Evolutionary conservation across 192 early-diverging fungal species (phyloP), one percentile per base, ranked within the genome.

Genomic region (Linnemannia elongata): DNA sequence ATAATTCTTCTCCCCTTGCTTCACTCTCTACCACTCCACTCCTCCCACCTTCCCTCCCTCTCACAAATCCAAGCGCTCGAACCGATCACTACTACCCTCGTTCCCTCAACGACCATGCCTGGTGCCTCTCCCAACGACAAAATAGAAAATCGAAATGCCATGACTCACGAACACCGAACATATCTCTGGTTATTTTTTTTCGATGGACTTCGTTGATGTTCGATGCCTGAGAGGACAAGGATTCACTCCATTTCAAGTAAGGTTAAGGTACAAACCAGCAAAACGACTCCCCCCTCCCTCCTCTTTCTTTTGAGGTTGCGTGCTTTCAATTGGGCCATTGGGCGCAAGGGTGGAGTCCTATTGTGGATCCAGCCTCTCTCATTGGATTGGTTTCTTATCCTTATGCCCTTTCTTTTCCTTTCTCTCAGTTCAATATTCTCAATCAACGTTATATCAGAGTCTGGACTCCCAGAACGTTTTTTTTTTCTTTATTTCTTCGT

Each of bases 211-310:
- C 60, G 9, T 33, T 66, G 12, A 66, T 33, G 27, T 66, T 66
- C 60, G 30, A 66, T 66, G 44, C 44, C 12, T 45, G 60, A 30
- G 6, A n/a, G 9, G 17, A 30, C 27, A 66, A 10, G 10, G 60
- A 66, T 66, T 66, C 27, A 27, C 60, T 66, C 60, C 60, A 66
- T 66, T 66, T 66, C 12, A 10, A 66, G 60, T 66, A 66, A 66
- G 60, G 60, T 66, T 66, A 66, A 66, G 30, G 30, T 66, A 2
- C 30, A 66, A 66, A 20, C 49, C 60, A 12, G 12, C 13, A 15
- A 15, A 35, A 33, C 60, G n/a, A 33, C 30, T 13, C 60, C 2
- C 60, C 30, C 8, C 49, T 13, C 60, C 2, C 60, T 10, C 8
- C 49, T 4, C 18, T 22, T 52, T 52, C n/a, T n/a, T 10, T 33